Evolutionary conservation across 331 rosid species (phyloP).

Genomic region (Prunus yedoensis): DNA sequence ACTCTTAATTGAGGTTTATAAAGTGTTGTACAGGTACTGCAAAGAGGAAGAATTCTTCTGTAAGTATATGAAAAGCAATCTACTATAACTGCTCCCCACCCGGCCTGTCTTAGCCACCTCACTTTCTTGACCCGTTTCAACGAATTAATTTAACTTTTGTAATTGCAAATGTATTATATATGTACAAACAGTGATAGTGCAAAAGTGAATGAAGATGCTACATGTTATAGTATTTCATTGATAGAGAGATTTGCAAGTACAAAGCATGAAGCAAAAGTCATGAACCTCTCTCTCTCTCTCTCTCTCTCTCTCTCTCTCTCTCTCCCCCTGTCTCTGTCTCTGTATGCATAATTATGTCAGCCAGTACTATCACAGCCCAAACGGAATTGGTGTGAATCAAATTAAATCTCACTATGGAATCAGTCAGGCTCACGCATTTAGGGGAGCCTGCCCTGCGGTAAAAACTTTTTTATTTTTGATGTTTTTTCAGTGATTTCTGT

Average conservation of each 20-base stretch:
- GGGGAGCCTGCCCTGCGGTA: conserved; percentile 4
- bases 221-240: neutral
- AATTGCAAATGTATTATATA: neutral
- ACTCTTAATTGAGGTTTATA: conserved; percentile 60
- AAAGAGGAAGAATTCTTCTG: conserved; percentile 50
- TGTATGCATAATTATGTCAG: neutral
- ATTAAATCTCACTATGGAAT: neutral
- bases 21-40: conserved; percentile 44
- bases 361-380: neutral
- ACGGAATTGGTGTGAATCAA: neutral
- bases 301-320: too few relatives aligned
- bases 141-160: neutral
- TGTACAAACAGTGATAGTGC: neutral
- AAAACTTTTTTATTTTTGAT: neutral
- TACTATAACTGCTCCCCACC: neutral
- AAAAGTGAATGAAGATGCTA: neutral
- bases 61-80: conserved; percentile 40
- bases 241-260: neutral
- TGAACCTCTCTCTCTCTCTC: too few relatives aligned
- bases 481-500: too few relatives aligned
- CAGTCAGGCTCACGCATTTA: conserved; percentile 19
- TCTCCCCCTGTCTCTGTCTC: too few relatives aligned
- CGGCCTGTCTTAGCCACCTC: neutral
- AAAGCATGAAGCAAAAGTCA: too few relatives aligned
- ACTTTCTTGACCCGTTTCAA: neutral